A percentile compares a stretch with the other conserved stretches of the same genome.
These are phyloP conservation scores for Fusarium sp. DNA, from an alignment of 2,329 filamentous ascomycete species.

Conservation along the genomic window DNA sequence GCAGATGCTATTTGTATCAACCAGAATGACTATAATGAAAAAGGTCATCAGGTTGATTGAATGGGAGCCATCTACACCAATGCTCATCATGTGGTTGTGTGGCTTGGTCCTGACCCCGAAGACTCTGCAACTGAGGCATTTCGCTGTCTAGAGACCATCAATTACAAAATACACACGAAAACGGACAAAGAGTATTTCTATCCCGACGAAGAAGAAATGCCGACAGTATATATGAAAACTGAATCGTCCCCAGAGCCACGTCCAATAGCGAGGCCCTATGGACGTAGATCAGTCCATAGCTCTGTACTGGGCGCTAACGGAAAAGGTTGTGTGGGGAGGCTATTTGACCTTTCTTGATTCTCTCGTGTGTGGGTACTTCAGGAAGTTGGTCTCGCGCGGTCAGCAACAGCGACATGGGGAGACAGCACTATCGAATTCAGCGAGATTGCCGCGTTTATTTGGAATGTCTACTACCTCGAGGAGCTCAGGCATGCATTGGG, in stretches of 20 bases:
- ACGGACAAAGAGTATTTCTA: slow-evolving; percentile 4
- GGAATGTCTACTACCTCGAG: slow-evolving; percentile 2
- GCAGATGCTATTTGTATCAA: slow-evolving; percentile 14
- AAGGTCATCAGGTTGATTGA: slow-evolving; percentile 15
- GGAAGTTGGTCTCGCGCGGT: slow-evolving; percentile 4
- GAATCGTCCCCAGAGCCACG: neutral
- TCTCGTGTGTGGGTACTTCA: slow-evolving; percentile 15
- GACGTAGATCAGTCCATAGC: neutral
- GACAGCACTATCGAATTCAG: slow-evolving; percentile 6
- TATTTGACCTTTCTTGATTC: slow-evolving; percentile 13
- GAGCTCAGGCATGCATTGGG: slow-evolving; percentile 2
- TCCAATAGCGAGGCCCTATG: neutral
- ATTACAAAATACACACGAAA: slow-evolving; percentile 5
- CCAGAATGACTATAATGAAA: slow-evolving; percentile 12
- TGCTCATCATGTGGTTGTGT: slow-evolving; percentile 11
- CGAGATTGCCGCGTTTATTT: slow-evolving; percentile 15
- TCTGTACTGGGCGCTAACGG: neutral
- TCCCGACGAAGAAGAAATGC: neutral
- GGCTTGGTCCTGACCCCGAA: slow-evolving; percentile 10
- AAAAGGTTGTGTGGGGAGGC: neutral
- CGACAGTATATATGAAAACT: neutral
- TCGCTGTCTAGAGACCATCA: slow-evolving; percentile 9
- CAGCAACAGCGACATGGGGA: slow-evolving; percentile 13
- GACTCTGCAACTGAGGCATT: slow-evolving; percentile 8
- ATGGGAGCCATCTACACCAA: slow-evolving; percentile 22